Conservation (phyloP, 306 rosid species). For the Parietaria judaica region DNA sequence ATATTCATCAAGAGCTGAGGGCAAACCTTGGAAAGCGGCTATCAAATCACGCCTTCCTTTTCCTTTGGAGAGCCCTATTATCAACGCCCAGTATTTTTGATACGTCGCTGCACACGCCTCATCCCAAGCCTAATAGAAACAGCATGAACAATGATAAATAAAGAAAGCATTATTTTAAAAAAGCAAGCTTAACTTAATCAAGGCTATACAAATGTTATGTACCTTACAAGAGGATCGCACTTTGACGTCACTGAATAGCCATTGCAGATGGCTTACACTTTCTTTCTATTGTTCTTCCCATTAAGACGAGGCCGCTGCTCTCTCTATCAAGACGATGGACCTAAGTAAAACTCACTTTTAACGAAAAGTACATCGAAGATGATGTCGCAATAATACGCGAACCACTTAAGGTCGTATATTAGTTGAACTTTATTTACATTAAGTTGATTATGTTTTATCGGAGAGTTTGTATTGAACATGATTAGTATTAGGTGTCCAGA, state of each 20-base stretch:
- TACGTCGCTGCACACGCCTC: constrained; percentile 63
- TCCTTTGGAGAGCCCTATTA: constrained; percentile 83
- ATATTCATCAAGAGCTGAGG: constrained; percentile 10
- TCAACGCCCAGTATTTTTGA: constrained; percentile 88
- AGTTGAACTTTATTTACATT: too few relatives aligned
- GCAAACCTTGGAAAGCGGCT: constrained; percentile 86
- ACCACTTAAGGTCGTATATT: too few relatives aligned
- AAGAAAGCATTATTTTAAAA: too few relatives aligned
- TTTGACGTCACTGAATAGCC: constrained; percentile 51
- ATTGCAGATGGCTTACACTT: constrained; percentile 61
- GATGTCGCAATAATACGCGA: too few relatives aligned
- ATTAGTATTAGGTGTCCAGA: too few relatives aligned
- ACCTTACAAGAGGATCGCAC: constrained; percentile 62
- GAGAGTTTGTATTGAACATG: too few relatives aligned
- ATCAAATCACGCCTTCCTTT: constrained; percentile 71
- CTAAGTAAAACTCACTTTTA: constrained; percentile 19
- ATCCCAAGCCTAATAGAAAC: constrained; percentile 57
- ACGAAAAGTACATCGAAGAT: too few relatives aligned
- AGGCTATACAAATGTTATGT: not conserved
- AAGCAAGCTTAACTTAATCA: too few relatives aligned
- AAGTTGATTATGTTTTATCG: too few relatives aligned
- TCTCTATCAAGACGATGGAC: constrained; percentile 94
- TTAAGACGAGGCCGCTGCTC: constrained; percentile 68
- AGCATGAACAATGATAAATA: not conserved
- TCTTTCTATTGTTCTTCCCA: constrained; percentile 89